Conservation (phyloP, 371 early-diverging fungal genomes). For the Mortierella sp. region DNA sequence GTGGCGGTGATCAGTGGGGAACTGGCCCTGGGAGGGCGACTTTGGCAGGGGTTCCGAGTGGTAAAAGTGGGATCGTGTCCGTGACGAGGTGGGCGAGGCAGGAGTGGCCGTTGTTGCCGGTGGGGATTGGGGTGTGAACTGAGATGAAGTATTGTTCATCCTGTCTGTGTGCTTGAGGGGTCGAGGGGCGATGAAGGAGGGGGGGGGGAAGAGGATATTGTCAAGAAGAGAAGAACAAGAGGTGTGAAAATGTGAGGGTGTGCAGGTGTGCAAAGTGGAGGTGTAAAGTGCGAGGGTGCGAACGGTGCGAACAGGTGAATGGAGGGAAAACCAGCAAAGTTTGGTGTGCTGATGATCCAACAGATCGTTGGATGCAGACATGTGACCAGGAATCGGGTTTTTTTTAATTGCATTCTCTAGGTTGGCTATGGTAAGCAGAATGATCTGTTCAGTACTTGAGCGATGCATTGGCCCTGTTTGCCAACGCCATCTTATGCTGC, state of each 20-base stretch:
- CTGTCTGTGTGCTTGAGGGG: slow-evolving; percentile 5
- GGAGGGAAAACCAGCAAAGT: slow-evolving; percentile 2
- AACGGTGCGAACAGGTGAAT: not conserved
- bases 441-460: slow-evolving; percentile 54
- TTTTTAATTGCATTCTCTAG: slow-evolving; percentile 1
- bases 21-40: slow-evolving; percentile 16
- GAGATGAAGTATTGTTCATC: too few species aligned
- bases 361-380: too few species aligned
- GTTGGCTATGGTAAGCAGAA: too few species aligned
- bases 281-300: not conserved
- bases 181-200: not conserved
- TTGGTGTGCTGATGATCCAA: not conserved
- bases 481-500: slow-evolving; percentile 74
- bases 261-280: not conserved
- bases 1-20: not conserved
- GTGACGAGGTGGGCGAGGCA: slow-evolving; percentile 2
- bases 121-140: too few species aligned
- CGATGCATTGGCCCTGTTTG: slow-evolving; percentile 82
- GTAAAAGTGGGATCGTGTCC: slow-evolving; percentile 9
- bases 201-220: not conserved
- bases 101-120: too few species aligned
- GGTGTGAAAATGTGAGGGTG: too few species aligned
- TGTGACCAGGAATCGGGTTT: not conserved
- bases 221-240: not conserved
- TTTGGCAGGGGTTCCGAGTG: slow-evolving; percentile 24